Conservation (phyloP, 768 basidiomycete genomes). For the Rhizopogon vesiculosus region DNA sequence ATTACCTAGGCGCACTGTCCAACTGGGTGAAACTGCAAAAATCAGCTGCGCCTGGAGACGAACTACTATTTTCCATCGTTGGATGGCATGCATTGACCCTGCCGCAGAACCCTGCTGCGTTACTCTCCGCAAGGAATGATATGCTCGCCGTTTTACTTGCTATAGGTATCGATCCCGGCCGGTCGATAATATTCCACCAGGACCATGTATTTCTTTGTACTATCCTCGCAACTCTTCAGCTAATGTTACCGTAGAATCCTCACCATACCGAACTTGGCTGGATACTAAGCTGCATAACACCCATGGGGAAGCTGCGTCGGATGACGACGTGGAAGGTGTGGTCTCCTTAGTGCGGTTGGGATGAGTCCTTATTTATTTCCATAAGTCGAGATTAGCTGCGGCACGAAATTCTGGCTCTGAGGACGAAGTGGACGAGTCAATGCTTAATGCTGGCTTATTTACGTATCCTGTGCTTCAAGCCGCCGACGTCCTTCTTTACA, state of each 20-base stretch:
- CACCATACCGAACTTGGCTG: conserved; percentile 86
- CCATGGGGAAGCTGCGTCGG: conserved; percentile 74
- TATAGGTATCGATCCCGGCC: conserved; percentile 75
- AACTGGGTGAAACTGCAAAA: conserved; percentile 87
- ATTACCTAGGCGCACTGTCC: conserved; percentile 85
- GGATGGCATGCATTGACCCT: conserved; percentile 94
- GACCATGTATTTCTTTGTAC: conserved; percentile 56
- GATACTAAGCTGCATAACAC: conserved; percentile 83
- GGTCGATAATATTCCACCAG: conserved; percentile 79
- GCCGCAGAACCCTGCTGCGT: conserved; percentile 70
- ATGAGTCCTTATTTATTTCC: neutral
- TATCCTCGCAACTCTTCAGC: conserved; percentile 48
- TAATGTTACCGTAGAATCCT: conserved; percentile 49
- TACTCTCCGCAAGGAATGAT: conserved; percentile 61
- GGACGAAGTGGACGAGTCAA: conserved; percentile 74
- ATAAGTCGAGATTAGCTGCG: conserved; percentile 69
- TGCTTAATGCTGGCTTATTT: conserved; percentile 81
- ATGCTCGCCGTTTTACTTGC: conserved; percentile 83
- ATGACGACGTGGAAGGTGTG: conserved; percentile 98
- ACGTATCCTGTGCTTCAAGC: conserved; percentile 94
- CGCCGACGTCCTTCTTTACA: conserved; percentile 86
- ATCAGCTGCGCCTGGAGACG: conserved; percentile 50
- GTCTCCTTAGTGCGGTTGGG: neutral
- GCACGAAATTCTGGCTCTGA: conserved; percentile 71
- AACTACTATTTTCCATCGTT: conserved; percentile 80